Evolutionary conservation across 768 basidiomycete species (phyloP).

Genomic region (Lactarius vividus): DNA sequence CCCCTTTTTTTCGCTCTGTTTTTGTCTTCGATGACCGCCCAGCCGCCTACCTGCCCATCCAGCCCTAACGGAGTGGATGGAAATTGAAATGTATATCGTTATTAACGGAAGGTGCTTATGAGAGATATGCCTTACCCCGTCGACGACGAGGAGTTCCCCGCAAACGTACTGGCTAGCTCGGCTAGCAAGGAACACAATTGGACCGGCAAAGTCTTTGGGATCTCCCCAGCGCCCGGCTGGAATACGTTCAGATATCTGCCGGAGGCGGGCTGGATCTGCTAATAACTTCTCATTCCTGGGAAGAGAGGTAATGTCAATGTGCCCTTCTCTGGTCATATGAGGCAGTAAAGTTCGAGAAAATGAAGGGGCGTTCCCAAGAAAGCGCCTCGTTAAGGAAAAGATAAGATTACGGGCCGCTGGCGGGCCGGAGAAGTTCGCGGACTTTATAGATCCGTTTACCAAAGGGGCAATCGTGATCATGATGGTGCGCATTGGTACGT

Average conservation of each 20-base stretch:
- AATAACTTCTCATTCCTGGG: conserved; percentile 64
- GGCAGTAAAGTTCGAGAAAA: conserved; percentile 17
- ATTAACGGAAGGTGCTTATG: conserved; percentile 5
- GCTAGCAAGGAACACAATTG: conserved; percentile 63
- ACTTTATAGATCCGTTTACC: conserved; percentile 6
- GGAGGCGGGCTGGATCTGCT: conserved; percentile 55
- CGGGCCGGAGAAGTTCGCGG: conserved; percentile 23
- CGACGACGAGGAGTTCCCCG: conserved; percentile 64
- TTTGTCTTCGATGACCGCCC: conserved; percentile 7
- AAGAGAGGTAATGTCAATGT: conserved; percentile 16
- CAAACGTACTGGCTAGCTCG: conserved; percentile 64
- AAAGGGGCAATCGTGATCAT: conserved; percentile 19
- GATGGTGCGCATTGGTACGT: conserved; percentile 14
- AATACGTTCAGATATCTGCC: conserved; percentile 70
- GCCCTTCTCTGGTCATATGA: conserved; percentile 21
- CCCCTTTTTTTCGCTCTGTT: background rate
- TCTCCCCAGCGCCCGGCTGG: conserved; percentile 67
- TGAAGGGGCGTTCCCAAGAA: background rate
- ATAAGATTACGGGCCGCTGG: conserved; percentile 26
- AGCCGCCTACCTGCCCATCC: conserved; percentile 32
- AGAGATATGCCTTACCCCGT: conserved; percentile 51
- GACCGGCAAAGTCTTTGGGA: conserved; percentile 66
- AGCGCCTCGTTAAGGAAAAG: background rate
- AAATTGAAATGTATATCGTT: conserved; percentile 17
- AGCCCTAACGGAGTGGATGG: conserved; percentile 26